Evolutionary conservation across 768 basidiomycete genomes (phyloP), one percentile per base, ranked within the genome.

Genomic region (Rhodotorula kratochvilovae): DNA sequence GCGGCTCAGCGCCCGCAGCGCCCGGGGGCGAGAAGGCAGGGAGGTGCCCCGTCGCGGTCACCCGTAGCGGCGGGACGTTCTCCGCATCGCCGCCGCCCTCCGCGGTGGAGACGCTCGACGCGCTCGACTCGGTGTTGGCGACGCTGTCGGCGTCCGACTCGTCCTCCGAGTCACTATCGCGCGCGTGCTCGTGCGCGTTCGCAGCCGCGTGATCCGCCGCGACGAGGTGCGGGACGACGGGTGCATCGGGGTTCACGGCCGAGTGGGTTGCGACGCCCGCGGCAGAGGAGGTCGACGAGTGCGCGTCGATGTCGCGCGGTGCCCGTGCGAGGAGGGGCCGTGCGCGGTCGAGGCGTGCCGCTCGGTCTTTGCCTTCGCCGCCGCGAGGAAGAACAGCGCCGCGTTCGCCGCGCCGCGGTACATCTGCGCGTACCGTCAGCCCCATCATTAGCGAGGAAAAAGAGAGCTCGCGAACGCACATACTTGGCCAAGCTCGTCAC

Each of bases 401-500:
- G 70, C 70, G 63, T 74, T 74, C 7, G 73, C 73, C 1, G 54
- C 57, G 10, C 67, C 67, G 29, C 57, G 68, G 43, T 63, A 71
- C 61, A 71, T 71, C 70, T 71, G 53, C 27, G 13, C 5, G 23
- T 2, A 17, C 8, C 6, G 27, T 12, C 19, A 42, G 51, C 3
- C 6, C 2, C 25, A 0, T 0, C n/a, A 19, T 2, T 11, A 29
- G n/a, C n/a, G n/a, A 31, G 12, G 3, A 54, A 29, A 55, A 19
- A 42, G 39, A 11, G 4, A 27, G 80, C 80, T 3, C 77, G 76
- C 19, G 80, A 72, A 73, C 80, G 81, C 21, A 79, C 75, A 45
- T 80, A 81, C 68, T 80, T 78, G 12, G 82, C 80, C 33, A 80
- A 78, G 36, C 72, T 76, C 16, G 81, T 80, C 43, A 77, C 65